These are phyloP conservation scores for Fusarium algeriense DNA, from an alignment of 2,329 filamentous ascomycete species.

Conservation along the genomic window DNA sequence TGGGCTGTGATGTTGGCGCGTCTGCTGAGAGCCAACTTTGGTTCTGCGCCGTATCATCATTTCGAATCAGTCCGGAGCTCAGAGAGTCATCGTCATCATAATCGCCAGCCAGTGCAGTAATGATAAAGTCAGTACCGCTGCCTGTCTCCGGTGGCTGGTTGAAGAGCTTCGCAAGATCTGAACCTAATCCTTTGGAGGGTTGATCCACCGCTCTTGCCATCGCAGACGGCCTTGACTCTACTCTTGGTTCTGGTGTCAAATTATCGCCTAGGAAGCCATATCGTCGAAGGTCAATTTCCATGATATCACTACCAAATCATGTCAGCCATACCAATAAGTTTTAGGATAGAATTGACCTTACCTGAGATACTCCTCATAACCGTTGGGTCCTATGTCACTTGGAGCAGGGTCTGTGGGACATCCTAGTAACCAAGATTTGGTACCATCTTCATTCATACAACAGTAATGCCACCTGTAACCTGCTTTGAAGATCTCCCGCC, in stretches of 20 bases:
- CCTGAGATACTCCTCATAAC: constrained; percentile 89
- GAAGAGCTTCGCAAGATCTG: constrained; percentile 88
- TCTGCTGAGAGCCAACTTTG: constrained; percentile 72
- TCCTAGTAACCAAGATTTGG: constrained; percentile 96
- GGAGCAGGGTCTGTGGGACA: constrained; percentile 80
- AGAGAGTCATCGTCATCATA: constrained; percentile 76
- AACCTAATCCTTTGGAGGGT: constrained; percentile 78
- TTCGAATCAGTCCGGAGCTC: constrained; percentile 62
- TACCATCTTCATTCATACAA: constrained; percentile 93
- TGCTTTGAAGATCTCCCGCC: constrained; percentile 89
- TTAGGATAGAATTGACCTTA: constrained; percentile 29
- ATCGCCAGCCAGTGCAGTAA: constrained; percentile 88
- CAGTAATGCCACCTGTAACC: constrained; percentile 99
- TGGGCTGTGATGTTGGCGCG: constrained; percentile 79
- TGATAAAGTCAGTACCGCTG: constrained; percentile 89
- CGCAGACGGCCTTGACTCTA: constrained; percentile 63
- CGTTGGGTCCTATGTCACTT: constrained; percentile 74
- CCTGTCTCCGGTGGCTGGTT: constrained; percentile 86
- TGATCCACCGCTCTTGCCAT: constrained; percentile 62
- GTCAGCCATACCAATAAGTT: constrained; percentile 31
- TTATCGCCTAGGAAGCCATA: constrained; percentile 92
- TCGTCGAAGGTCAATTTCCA: constrained; percentile 91
- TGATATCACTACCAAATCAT: constrained; percentile 74
- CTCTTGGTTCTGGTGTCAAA: constrained; percentile 66
- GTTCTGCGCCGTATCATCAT: constrained; percentile 57